These are phyloP conservation scores for Alternaria brassicicola DNA, from an alignment of 2,329 filamentous ascomycete genomes.

Conservation along the genomic window DNA sequence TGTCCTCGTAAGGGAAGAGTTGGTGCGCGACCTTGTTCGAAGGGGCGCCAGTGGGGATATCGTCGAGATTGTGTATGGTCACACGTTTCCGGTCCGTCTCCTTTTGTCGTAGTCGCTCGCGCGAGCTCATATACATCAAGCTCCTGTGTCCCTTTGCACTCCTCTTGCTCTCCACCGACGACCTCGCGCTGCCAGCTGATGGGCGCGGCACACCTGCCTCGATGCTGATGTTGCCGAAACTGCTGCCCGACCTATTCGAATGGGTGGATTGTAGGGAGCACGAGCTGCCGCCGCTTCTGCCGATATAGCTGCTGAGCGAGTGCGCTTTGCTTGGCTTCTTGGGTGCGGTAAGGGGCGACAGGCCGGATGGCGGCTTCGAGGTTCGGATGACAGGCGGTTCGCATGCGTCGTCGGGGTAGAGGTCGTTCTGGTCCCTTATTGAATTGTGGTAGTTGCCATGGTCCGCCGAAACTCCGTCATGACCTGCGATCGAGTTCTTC, in stretches of 20 bases:
- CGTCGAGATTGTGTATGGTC: constrained; percentile 52
- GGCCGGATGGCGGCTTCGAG: constrained; percentile 78
- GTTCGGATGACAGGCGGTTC: constrained; percentile 78
- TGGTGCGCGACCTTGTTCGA: constrained; percentile 31
- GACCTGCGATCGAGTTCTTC: constrained; percentile 24
- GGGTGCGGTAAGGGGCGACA: constrained; percentile 72
- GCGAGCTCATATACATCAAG: constrained; percentile 76
- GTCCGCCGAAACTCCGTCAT: constrained; percentile 68
- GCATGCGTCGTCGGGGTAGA: constrained; percentile 63
- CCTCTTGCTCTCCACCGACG: constrained; percentile 45
- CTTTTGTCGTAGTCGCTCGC: constrained; percentile 67
- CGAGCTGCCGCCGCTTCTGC: constrained; percentile 46
- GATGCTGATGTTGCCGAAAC: constrained; percentile 52
- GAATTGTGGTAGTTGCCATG: constrained; percentile 69
- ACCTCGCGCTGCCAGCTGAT: constrained; percentile 40
- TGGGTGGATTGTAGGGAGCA: constrained; percentile 45
- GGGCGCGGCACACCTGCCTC: constrained; percentile 41
- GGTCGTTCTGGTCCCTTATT: constrained; percentile 55
- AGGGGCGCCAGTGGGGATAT: constrained; percentile 41
- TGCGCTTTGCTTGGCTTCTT: constrained; percentile 46
- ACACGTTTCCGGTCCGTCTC: constrained; percentile 66
- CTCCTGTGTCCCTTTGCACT: constrained; percentile 56
- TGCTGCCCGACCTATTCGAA: constrained; percentile 44
- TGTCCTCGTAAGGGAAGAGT: constrained; percentile 44
- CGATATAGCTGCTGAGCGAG: constrained; percentile 66